These are phyloP conservation scores for Thraustochytrium sp. DNA, from an alignment of 352 stramenopile genomes.

Conservation along the genomic window DNA sequence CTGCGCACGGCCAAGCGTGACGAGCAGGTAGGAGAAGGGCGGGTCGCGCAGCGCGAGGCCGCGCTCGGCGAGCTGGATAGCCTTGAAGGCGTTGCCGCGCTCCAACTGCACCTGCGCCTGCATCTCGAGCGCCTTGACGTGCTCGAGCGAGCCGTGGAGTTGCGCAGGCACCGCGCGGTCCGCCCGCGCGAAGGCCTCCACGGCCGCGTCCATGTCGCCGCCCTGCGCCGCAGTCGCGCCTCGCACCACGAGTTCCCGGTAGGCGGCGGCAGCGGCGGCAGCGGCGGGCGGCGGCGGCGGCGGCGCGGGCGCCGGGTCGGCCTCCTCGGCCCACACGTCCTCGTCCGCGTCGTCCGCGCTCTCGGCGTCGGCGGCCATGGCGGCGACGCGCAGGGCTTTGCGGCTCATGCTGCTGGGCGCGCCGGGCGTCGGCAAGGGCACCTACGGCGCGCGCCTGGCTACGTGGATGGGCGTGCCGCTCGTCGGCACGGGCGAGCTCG, in stretches of 20 bases:
- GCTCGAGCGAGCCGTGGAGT: neutral
- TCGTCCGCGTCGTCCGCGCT: too few species aligned
- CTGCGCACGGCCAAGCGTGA: slow-evolving; percentile 3
- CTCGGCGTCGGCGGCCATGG: too few species aligned
- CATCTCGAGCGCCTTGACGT: neutral
- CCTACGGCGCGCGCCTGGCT: slow-evolving; percentile 75
- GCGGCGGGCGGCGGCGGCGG: neutral
- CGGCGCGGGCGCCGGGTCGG: neutral
- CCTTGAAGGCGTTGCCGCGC: neutral
- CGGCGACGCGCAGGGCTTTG: neutral
- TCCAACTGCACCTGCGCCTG: neutral
- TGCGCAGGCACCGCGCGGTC: neutral
- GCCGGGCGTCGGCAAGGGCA: slow-evolving; percentile 78
- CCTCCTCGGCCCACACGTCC: too few species aligned
- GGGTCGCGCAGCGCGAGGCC: neutral
- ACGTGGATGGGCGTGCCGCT: slow-evolving; percentile 72
- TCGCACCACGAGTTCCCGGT: neutral
- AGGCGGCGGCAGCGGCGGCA: neutral
- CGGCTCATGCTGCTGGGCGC: slow-evolving; percentile 77
- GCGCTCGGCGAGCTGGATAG: neutral
- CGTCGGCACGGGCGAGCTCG: slow-evolving; percentile 76
- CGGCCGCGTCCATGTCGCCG: too few species aligned
- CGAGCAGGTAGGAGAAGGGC: neutral
- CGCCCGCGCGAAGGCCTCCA: too few species aligned
- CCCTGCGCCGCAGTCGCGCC: too few species aligned